Evolutionary conservation across 169 alveolate species (phyloP), one percentile per base, ranked within the genome.

Genomic region (Eimeria necatrix): DNA sequence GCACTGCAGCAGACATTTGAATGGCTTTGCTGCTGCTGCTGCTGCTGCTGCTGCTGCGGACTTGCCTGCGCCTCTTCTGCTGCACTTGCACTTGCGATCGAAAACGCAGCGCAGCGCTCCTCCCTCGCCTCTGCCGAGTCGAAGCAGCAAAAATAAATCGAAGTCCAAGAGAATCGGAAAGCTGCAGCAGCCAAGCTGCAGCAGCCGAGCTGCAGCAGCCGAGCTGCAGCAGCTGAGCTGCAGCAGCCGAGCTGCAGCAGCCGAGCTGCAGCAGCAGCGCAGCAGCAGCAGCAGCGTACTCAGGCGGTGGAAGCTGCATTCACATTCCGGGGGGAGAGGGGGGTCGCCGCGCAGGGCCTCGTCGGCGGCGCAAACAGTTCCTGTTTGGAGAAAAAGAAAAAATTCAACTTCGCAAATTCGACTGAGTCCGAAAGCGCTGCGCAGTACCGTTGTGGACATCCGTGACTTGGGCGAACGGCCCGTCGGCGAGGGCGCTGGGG

Each of bases 301-400:
- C 59, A 74, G 86, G 5, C 86, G 86, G 86, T 74, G 52, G 86
- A 74, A 74, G 60, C 61, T 46, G 86, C 86, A 74, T 74, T 74
- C 86, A 22, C 86, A 74, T 18, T 74, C 86, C 10, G 86, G 61
- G 14, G 86, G 86, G 4, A 7, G 32, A 20, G 86, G 86, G 7
- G 52, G 18, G 5, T 74, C 61, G 4, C 59, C 22, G 8, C 26
- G 24, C 7, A 74, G 16, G 14, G 61, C 4, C n/a, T 74, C 86
- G 9, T 74, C 60, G 6, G 16, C 16, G 56, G 26, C 41, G 60
- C 86, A 74, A 46, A 74, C 86, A 26, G 86, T 32, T 14, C 86
- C 86, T 74, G 8, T 24, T 74, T 41, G 12, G 5, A 74, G 5
- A 74, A 10, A 10, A 41, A 74, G 4, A 48, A 74, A 16, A 26